Conservation (phyloP, 106 monocot species). For the Dactylorhiza incarnata region DNA sequence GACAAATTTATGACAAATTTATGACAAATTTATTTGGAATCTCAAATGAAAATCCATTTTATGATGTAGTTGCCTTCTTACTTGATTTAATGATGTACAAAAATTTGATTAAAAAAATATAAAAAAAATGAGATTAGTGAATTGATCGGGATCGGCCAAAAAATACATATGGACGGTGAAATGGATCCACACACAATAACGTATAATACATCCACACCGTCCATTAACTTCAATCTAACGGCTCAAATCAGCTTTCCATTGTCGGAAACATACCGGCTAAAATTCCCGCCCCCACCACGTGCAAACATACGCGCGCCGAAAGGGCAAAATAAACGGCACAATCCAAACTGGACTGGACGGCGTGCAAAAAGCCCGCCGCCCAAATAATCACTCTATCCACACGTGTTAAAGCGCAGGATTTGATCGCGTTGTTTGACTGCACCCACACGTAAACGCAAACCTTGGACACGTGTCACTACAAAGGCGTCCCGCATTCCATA, state of each 20-base stretch:
- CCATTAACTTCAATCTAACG: neutral
- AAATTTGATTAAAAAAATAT: too few relatives aligned
- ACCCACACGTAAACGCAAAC: neutral
- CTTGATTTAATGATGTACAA: too few relatives aligned
- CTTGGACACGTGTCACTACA: too few relatives aligned
- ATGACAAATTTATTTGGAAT: too few relatives aligned
- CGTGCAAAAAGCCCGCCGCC: slow-evolving; percentile 3
- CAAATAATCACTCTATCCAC: neutral
- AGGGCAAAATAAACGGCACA: neutral
- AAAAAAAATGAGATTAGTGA: too few relatives aligned
- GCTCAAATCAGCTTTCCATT: neutral
- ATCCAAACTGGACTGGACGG: neutral
- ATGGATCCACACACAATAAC: too few relatives aligned
- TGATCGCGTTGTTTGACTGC: neutral
- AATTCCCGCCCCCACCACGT: neutral
- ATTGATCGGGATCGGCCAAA: too few relatives aligned
- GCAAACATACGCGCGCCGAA: neutral
- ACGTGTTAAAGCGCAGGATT: neutral
- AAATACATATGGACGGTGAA: too few relatives aligned
- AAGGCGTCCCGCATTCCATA: too few relatives aligned
- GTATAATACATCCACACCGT: neutral
- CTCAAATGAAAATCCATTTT: too few relatives aligned
- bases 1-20: too few relatives aligned
- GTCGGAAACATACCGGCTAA: slow-evolving; percentile 2
- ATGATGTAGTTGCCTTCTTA: too few relatives aligned